Conservation (phyloP, 192 early-diverging fungal genomes). For the Umbelopsis sp. region DNA sequence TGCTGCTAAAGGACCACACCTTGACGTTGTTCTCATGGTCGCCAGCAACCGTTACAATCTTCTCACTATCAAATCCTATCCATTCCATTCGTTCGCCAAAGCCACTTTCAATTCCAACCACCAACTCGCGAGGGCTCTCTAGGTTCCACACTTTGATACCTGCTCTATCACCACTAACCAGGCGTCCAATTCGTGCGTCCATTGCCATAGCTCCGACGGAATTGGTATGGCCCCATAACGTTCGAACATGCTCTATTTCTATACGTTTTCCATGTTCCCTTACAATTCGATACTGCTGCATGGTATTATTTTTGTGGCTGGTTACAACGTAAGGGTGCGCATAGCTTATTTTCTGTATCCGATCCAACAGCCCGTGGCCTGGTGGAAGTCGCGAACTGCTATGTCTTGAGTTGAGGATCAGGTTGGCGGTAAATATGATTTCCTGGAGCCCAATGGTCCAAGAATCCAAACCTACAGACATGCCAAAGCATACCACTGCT, state of each 20-base stretch:
- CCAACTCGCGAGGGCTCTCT: not conserved
- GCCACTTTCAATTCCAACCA: constrained; percentile 15
- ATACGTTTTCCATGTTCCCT: constrained; percentile 24
- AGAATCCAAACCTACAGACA: constrained; percentile 28
- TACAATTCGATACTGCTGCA: constrained; percentile 41
- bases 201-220: constrained; percentile 51
- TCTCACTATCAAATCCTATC: constrained; percentile 21
- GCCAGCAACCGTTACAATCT: constrained; percentile 17
- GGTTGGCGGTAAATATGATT: not conserved
- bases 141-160: constrained; percentile 57
- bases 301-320: constrained; percentile 50
- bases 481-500: constrained; percentile 32
- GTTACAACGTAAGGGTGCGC: constrained; percentile 46
- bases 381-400: constrained; percentile 25
- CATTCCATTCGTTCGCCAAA: constrained; percentile 10
- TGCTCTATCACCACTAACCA: constrained; percentile 47
- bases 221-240: constrained; percentile 49
- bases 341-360: constrained; percentile 41
- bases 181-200: constrained; percentile 35
- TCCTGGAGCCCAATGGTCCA: constrained; percentile 42
- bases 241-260: constrained; percentile 40
- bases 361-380: constrained; percentile 12
- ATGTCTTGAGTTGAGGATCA: constrained; percentile 16
- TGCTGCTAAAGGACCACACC: constrained; percentile 13
- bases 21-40: constrained; percentile 21